These are phyloP conservation scores for Pythium graminicola DNA, from an alignment of 352 stramenopile genomes.

Conservation along the genomic window DNA sequence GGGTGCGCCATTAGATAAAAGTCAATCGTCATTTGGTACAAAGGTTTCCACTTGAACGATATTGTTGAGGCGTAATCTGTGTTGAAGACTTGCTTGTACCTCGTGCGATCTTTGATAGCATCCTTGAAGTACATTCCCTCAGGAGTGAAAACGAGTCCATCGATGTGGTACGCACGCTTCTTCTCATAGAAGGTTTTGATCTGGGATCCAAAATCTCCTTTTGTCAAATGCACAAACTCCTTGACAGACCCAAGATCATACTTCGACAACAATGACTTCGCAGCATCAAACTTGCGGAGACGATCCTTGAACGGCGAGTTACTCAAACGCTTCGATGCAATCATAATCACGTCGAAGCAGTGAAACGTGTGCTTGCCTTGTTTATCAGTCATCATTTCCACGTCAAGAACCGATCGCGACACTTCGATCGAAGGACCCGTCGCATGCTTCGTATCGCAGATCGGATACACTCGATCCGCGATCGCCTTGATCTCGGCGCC, in stretches of 20 bases:
- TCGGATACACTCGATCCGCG: neutral
- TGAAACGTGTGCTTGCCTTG: neutral
- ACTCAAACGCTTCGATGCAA: neutral
- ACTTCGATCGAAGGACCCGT: no score
- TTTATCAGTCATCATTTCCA: neutral
- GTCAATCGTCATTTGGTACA: neutral
- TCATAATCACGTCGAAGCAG: conserved; percentile 3
- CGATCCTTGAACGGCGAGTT: neutral
- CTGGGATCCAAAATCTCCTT: neutral
- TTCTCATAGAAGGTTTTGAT: neutral
- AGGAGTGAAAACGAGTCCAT: neutral
- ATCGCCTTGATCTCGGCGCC: neutral
- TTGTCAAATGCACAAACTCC: neutral
- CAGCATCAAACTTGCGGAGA: neutral
- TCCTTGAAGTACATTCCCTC: neutral
- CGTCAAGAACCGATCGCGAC: neutral
- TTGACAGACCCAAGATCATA: neutral
- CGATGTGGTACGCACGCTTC: neutral
- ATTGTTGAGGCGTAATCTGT: neutral
- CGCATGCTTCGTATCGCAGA: no score
- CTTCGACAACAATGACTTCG: neutral
- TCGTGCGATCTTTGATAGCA: neutral
- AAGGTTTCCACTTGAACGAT: conserved; percentile 1
- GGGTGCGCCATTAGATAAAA: neutral
- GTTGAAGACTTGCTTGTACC: neutral